Evolutionary conservation across 345 rosid species (phyloP).

Genomic region (Tarenaya hassleriana): DNA sequence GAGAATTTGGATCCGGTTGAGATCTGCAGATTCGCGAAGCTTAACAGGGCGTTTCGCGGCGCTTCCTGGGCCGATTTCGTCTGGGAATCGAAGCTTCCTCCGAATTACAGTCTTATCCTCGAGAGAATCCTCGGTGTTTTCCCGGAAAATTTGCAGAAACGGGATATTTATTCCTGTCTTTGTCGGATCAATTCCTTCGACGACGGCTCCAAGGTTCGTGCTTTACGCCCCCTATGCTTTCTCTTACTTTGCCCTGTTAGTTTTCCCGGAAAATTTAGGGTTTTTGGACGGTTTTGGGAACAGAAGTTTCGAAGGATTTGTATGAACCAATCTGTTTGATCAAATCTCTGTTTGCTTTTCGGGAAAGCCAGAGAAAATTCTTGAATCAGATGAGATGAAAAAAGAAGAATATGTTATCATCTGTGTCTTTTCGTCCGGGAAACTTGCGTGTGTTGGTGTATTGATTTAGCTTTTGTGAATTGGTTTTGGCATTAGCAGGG

Average conservation of each 20-base stretch:
- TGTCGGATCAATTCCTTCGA: constrained; percentile 54
- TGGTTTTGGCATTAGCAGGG: neutral
- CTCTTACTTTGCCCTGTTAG: neutral
- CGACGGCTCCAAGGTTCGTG: constrained; percentile 60
- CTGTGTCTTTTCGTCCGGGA: too few relatives aligned
- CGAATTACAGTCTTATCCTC: constrained; percentile 44
- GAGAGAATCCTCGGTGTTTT: constrained; percentile 43
- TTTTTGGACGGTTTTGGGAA: neutral
- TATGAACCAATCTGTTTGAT: neutral
- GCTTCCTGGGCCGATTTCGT: constrained; percentile 95
- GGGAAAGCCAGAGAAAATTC: neutral
- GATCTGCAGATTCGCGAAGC: constrained; percentile 61
- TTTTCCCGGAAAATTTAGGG: neutral
- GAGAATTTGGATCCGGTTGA: constrained; percentile 67
- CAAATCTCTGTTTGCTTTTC: neutral
- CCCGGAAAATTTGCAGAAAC: constrained; percentile 39
- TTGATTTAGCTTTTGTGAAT: neutral
- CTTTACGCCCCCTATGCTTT: neutral
- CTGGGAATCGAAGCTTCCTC: constrained; percentile 91
- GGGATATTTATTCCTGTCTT: constrained; percentile 60
- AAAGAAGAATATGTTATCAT: too few relatives aligned
- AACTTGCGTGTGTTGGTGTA: too few relatives aligned
- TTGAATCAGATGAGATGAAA: too few relatives aligned
- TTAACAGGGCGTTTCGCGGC: constrained; percentile 74
- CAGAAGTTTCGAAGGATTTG: neutral